Conservation (phyloP, 805 yeast genomes). For the Candida andamanensis region DNA sequence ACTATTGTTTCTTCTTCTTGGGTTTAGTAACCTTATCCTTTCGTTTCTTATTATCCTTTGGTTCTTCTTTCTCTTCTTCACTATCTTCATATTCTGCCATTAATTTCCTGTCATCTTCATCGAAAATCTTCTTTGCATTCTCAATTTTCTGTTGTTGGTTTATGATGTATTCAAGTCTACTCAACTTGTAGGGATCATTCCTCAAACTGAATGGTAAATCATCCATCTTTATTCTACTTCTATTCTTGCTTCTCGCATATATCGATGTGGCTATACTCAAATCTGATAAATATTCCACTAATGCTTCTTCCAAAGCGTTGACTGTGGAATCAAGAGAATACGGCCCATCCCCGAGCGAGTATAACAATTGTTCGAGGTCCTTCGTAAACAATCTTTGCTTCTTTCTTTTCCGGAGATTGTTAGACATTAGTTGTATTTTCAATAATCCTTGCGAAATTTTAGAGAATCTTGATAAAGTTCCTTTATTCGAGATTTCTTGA, state of each 20-base stretch:
- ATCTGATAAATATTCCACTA: slow-evolving; percentile 33
- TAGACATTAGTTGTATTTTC: too few species aligned
- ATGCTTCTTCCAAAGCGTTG: slow-evolving; percentile 34
- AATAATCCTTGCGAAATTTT: too few species aligned
- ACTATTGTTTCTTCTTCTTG: too few species aligned
- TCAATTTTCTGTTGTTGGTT: slow-evolving; percentile 34
- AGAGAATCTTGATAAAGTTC: too few species aligned
- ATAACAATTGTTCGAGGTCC: slow-evolving; percentile 38
- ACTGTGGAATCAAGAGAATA: slow-evolving; percentile 34
- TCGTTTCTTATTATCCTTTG: slow-evolving; percentile 5
- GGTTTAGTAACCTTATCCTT: slow-evolving; percentile 7
- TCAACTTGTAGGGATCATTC: slow-evolving; percentile 38
- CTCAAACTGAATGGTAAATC: slow-evolving; percentile 38
- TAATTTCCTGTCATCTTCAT: slow-evolving; percentile 21
- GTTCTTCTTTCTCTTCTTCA: slow-evolving; percentile 5
- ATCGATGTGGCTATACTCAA: slow-evolving; percentile 26
- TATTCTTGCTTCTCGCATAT: slow-evolving; percentile 34
- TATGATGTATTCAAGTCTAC: slow-evolving; percentile 35
- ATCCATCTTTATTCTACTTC: slow-evolving; percentile 36
- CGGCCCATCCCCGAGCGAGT: slow-evolving; percentile 39
- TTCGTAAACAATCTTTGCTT: slow-evolving; percentile 35
- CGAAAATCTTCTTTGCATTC: slow-evolving; percentile 37
- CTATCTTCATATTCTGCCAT: slow-evolving; percentile 8
- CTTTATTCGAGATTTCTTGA: too few species aligned
- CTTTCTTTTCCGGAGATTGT: slow-evolving; percentile 14